Evolutionary conservation across 805 yeast species (phyloP), one percentile per base, ranked within the genome.

Genomic region (Ogataea corticis): DNA sequence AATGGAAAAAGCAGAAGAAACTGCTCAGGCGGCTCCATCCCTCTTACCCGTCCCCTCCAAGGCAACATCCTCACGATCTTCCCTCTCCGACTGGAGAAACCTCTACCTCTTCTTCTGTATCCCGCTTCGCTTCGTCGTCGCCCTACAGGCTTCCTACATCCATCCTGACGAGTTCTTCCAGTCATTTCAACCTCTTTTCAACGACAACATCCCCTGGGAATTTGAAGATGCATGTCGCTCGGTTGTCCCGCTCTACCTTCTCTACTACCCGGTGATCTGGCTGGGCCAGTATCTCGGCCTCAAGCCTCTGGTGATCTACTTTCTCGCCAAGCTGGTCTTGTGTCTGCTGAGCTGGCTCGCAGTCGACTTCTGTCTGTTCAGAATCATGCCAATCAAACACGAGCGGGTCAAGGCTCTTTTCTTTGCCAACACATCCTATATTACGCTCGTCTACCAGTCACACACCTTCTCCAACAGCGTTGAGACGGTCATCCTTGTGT

Each of bases 121-220:
- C 2, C 71, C 72, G 0, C 55, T 79, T 21, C 61, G 88, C 41
- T 66, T 85, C 17, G 67, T 76, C 19, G 68, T 88, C 36, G 82
- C 86, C 0, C 61, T 86, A 1, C 80, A 85, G 44, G 75, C 85
- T 25, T 87, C 97, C 0, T 94, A 95, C 61, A 82, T 94, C 38
- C 99, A 95, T 55, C 99, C 99, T 0, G 99, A 94, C 71, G 99
- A 94, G 68, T 97, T 91, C 63, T 87, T 88, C 62, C 99, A 95
- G 63, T 79, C 83, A n/a, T 77, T 95, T 38, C 95, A 90, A 62
- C 84, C 85, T 0, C 58, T 92, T 18, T 72, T 82, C 11, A 61
- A 64, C 71, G 66, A 61, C 67, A 69, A 72, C 12, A 56, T 75
- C 0, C 91, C 97, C 0, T 92, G 99, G 99, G 99, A 92, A 62